A percentile compares a stretch with the other conserved stretches of the same genome.
These are phyloP conservation scores for Phytophthora podocarpi DNA, from an alignment of 352 stramenopile species.

Conservation along the genomic window DNA sequence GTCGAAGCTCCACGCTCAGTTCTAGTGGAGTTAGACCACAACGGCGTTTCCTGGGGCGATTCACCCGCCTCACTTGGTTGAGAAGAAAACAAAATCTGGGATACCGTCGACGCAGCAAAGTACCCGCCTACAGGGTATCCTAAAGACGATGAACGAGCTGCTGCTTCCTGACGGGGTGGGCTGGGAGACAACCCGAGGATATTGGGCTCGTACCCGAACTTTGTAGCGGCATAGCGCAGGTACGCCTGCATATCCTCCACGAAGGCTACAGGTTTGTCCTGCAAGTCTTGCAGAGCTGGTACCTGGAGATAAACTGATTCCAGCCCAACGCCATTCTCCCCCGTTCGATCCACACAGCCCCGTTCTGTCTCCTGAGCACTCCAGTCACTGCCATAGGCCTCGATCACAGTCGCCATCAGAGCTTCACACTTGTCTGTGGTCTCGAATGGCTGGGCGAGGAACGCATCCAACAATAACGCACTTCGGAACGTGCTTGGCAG, in stretches of 20 bases:
- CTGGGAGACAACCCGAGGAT: conserved; percentile 29
- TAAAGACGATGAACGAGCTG: neutral
- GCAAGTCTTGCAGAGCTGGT: conserved; percentile 32
- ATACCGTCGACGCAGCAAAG: conserved; percentile 28
- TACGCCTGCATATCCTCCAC: conserved; percentile 55
- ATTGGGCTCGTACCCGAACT: conserved; percentile 55
- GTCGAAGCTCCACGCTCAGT: conserved; percentile 25
- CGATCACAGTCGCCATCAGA: conserved; percentile 25
- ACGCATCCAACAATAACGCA: conserved; percentile 53
- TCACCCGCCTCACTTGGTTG: conserved; percentile 12
- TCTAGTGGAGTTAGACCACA: conserved; percentile 27
- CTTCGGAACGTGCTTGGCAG: conserved; percentile 27
- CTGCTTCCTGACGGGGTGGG: neutral
- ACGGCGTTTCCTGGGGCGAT: neutral
- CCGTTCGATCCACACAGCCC: conserved; percentile 16
- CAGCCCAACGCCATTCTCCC: conserved; percentile 28
- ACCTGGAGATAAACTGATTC: conserved; percentile 43
- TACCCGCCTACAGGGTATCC: conserved; percentile 31
- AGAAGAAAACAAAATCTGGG: conserved; percentile 32
- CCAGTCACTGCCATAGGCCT: conserved; percentile 26
- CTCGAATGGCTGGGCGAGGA: conserved; percentile 54
- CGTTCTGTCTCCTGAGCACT: conserved; percentile 32
- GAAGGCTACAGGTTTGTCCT: conserved; percentile 26
- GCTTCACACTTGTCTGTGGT: conserved; percentile 31
- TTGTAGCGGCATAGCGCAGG: conserved; percentile 55